Percentiles rank a stretch among this genome's conserved stretches.
These are phyloP conservation scores for Talaromyces sp. DNA, from an alignment of 2,329 filamentous ascomycete genomes.

Conservation along the genomic window DNA sequence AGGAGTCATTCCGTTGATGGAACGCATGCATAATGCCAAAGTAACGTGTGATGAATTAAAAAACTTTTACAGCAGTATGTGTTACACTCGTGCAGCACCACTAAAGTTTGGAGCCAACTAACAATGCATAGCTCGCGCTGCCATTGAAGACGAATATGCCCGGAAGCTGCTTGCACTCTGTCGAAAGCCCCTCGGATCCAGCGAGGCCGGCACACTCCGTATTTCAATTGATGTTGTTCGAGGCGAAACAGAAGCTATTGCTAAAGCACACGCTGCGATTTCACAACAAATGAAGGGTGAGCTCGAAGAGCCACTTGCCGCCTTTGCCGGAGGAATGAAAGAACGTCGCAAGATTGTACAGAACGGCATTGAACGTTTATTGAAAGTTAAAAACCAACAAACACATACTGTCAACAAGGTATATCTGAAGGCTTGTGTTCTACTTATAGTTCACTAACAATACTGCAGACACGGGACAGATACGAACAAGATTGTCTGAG, in stretches of 20 bases:
- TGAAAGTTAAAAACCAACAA: constrained; percentile 90
- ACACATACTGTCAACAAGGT: constrained; percentile 89
- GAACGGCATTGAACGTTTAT: constrained; percentile 83
- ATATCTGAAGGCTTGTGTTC: constrained; percentile 16
- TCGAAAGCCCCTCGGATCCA: constrained; percentile 82
- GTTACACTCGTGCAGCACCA: not conserved
- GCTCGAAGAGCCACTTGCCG: constrained; percentile 84
- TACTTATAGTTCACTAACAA: constrained; percentile 5
- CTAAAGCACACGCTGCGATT: constrained; percentile 84
- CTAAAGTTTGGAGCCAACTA: not conserved
- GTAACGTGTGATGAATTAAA: constrained; percentile 90
- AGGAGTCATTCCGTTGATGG: constrained; percentile 81
- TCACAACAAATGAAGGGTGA: constrained; percentile 94
- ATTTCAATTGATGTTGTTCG: constrained; percentile 80
- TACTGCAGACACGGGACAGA: constrained; percentile 68
- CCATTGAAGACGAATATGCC: constrained; percentile 95
- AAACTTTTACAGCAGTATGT: constrained; percentile 75
- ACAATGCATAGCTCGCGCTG: constrained; percentile 62
- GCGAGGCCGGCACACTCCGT: constrained; percentile 77
- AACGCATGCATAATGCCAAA: constrained; percentile 93
- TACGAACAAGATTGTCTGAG: constrained; percentile 98
- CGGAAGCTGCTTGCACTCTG: constrained; percentile 80
- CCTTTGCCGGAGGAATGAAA: constrained; percentile 92
- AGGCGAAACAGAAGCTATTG: constrained; percentile 86
- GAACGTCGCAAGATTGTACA: constrained; percentile 96